phyloP scores from a whole-genome alignment of 1,284 basidiomycete genomes.

The Pisolithus thermaeus region DNA sequence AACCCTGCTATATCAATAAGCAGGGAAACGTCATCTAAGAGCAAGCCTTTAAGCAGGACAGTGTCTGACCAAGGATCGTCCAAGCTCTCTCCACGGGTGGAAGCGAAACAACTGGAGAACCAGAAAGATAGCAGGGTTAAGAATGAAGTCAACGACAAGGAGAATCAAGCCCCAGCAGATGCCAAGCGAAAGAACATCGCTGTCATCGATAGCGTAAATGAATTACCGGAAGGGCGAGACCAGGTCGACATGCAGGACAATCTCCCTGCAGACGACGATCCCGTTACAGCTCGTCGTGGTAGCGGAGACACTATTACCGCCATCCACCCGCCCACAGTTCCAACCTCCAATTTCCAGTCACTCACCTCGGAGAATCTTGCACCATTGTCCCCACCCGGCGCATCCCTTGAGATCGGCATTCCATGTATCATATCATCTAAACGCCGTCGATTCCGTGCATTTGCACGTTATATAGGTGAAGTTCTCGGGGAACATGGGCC shows the following conservation, averaged over 20 bases:
- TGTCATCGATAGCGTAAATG: neutral
- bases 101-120: slow-evolving; percentile 5
- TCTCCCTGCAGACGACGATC: slow-evolving; percentile 8
- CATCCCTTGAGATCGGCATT: slow-evolving; percentile 81
- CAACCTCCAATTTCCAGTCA: slow-evolving; percentile 12
- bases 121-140: slow-evolving; percentile 16
- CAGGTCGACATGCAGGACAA: neutral
- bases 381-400: slow-evolving; percentile 44
- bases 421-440: slow-evolving; percentile 87
- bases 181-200: slow-evolving; percentile 6
- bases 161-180: slow-evolving; percentile 16
- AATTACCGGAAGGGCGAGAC: neutral
- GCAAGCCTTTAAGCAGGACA: slow-evolving; percentile 12
- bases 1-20: slow-evolving; percentile 23
- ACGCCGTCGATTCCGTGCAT: slow-evolving; percentile 78
- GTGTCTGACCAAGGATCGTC: neutral
- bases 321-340: slow-evolving; percentile 12
- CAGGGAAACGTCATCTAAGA: slow-evolving; percentile 15
- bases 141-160: slow-evolving; percentile 21
- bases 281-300: slow-evolving; percentile 12
- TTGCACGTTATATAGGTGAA: slow-evolving; percentile 83
- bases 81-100: neutral
- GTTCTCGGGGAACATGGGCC: slow-evolving; percentile 73
- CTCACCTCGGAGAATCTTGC: slow-evolving; percentile 29
- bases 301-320: slow-evolving; percentile 23